Evolutionary conservation across 106 monocot genomes (phyloP), one percentile per base, ranked within the genome.

Genomic region (Agapanthus africanus): DNA sequence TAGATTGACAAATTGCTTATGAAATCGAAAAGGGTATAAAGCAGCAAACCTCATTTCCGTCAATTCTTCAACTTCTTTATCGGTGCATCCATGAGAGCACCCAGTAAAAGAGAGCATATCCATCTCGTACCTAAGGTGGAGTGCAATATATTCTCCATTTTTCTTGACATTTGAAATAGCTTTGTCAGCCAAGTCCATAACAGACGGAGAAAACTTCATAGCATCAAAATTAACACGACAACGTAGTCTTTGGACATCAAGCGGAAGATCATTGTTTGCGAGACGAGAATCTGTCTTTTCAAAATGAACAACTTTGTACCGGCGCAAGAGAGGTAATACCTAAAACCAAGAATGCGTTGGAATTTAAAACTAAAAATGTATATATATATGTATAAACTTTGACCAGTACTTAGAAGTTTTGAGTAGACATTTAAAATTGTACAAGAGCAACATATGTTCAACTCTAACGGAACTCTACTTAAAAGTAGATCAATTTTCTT

Each of bases 81-180:
- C 63, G n/a, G 88, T 88, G 63, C 88, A 91, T 73, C 91, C 94
- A 69, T 91, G 83, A 4, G 87, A 74, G 67, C 94, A 95, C 9
- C 91, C 94, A 63, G 91, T 87, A 71, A 95, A 95, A 10, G 91
- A 62, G 31, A 91, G 79, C 94, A 95, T 95, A 76, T 95, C 94
- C 91, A 88, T 88, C 78, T 95, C 94, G 73, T 95, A 95, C 39
- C 94, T 73, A 39, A 95, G 75, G 74, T 95, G 94, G 36, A 95
- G 88, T 7, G 87, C 94, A 32, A 91, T 75, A 73, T 85, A 95
- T 32, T 25, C 67, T 13, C 83, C 75, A 69, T 66, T 78, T 73
- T 63, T 73, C 46, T 66, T 74, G 38, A 87, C 80, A 68, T 77
- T 65, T 35, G 83, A 80, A 36, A 95, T 66, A 30, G 88, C 71